Base-by-base conservation (phyloP, 2,329 filamentous ascomycete species). In the Catunica adiposa region DNA sequence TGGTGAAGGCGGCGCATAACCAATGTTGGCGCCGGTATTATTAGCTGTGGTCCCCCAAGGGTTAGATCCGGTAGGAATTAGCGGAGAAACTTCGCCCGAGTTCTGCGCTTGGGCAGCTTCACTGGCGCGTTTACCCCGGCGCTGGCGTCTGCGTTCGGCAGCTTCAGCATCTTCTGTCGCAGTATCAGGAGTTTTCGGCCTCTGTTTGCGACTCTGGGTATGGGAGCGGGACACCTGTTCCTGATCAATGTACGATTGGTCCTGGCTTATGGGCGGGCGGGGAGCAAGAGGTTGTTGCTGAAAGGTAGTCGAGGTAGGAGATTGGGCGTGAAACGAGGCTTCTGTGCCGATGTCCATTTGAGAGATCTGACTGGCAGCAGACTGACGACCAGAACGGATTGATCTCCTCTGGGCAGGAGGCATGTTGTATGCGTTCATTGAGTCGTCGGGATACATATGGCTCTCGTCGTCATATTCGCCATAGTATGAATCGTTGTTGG, bases 241-340 rank as follows among this genome's bases (percentile, higher is more conserved):
- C 25, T 52, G 52, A 15, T 37, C 29, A 38, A 42, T 26, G n/a
- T 44, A 31, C 6, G 53, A 51, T 26, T 58, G 42, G 7, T 22
- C 22, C n/a, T 55, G 54, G 44, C 48, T 50, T 14, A 47, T 42
- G 8, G 57, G 53, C 15, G 57, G 57, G 6, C 57, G 57, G 29
- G 57, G 57, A 7, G 57, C 31, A 17, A 58, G 44, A n/a, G 57
- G 54, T 40, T 58, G 53, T 15, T 58, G 53, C 9, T 56, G 53
- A 29, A 56, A 58, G 38, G 57, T 58, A 17, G 54, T 53, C n/a
- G 48, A 58, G 20, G 53, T 56, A 31, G 57, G 57, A 51, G 53
- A 56, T 29, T 56, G 54, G 46, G 20, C 52, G 22, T 40, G 50
- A 46, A 51, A 55, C 6, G 55, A 56, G 3, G 51, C 25, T 25